phyloP scores from a whole-genome alignment of 1,284 basidiomycete genomes.

The Peniophora sp. region DNA sequence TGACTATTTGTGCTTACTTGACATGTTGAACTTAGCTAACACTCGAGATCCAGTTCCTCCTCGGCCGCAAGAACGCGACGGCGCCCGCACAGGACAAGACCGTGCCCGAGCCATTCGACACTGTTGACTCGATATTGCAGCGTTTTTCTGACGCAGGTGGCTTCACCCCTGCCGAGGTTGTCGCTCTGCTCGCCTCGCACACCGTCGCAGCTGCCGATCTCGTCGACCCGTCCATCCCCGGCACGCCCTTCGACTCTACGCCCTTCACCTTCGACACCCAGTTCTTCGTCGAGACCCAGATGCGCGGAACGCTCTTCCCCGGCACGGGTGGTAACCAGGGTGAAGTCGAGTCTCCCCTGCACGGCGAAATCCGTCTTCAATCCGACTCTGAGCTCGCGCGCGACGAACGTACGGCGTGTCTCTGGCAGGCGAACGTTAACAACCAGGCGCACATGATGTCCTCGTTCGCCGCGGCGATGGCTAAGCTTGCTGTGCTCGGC shows the following conservation, averaged over 20 bases:
- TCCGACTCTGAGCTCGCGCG: slow-evolving; percentile 25
- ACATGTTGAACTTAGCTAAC: slow-evolving; percentile 25
- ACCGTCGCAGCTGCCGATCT: slow-evolving; percentile 28
- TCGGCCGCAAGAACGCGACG: slow-evolving; percentile 15
- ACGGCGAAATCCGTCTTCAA: slow-evolving; percentile 31
- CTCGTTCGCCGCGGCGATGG: slow-evolving; percentile 27
- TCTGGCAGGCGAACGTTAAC: slow-evolving; percentile 31
- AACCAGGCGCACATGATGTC: slow-evolving; percentile 24
- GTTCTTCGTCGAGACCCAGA: slow-evolving; percentile 29
- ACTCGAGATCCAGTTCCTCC: slow-evolving; percentile 20
- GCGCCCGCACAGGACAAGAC: slow-evolving; percentile 17
- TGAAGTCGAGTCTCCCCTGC: slow-evolving; percentile 27
- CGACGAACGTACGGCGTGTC: slow-evolving; percentile 24
- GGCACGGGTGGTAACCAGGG: slow-evolving; percentile 25
- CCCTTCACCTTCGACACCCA: slow-evolving; percentile 30
- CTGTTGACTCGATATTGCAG: slow-evolving; percentile 27
- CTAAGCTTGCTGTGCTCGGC: slow-evolving; percentile 27
- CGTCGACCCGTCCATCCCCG: slow-evolving; percentile 14
- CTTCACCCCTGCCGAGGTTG: slow-evolving; percentile 30
- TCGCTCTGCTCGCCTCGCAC: slow-evolving; percentile 34
- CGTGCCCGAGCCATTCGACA: slow-evolving; percentile 21
- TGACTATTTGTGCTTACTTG: slow-evolving; percentile 29
- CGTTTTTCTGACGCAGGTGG: slow-evolving; percentile 30
- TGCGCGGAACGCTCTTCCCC: slow-evolving; percentile 25
- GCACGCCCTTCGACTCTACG: slow-evolving; percentile 32